phyloP scores from a whole-genome alignment of 306 rosid genomes.

The Vigna trinervia region DNA sequence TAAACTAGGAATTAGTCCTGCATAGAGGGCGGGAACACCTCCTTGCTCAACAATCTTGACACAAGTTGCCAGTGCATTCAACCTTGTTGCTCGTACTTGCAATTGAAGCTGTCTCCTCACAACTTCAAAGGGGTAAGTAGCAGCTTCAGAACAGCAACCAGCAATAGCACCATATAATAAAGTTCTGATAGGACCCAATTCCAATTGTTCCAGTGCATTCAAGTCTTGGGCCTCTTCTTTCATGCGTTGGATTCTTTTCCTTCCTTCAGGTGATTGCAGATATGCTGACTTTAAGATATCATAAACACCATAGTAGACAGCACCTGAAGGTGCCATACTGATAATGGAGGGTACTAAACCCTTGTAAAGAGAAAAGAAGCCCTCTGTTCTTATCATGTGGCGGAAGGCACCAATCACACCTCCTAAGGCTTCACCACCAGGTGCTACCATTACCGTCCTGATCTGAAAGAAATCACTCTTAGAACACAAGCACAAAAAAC shows the following conservation, averaged over 20 bases:
- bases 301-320: slow-evolving; percentile 92
- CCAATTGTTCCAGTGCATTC: slow-evolving; percentile 87
- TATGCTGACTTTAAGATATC: slow-evolving; percentile 84
- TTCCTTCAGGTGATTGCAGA: slow-evolving; percentile 89
- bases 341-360: slow-evolving; percentile 91
- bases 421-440: slow-evolving; percentile 95
- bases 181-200: slow-evolving; percentile 86
- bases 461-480: slow-evolving; percentile 65
- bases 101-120: slow-evolving; percentile 92
- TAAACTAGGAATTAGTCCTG: slow-evolving; percentile 90
- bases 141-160: slow-evolving; percentile 97
- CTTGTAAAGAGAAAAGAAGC: slow-evolving; percentile 89
- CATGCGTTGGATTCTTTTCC: slow-evolving; percentile 75
- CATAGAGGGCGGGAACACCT: slow-evolving; percentile 88
- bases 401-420: slow-evolving; percentile 86
- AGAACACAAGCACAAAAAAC: slow-evolving; percentile 35
- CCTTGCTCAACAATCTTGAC: slow-evolving; percentile 80
- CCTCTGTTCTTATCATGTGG: slow-evolving; percentile 91
- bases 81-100: slow-evolving; percentile 76
- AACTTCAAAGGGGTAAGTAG: slow-evolving; percentile 95
- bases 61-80: slow-evolving; percentile 83
- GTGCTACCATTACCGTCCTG: slow-evolving; percentile 93
- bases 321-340: slow-evolving; percentile 99
- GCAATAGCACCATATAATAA: slow-evolving; percentile 90
- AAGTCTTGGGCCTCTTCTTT: slow-evolving; percentile 62